Percentiles rank a stretch among this genome's conserved stretches.
Conservation (phyloP, 176 grass and related monocot species). For the Areca catechu region DNA sequence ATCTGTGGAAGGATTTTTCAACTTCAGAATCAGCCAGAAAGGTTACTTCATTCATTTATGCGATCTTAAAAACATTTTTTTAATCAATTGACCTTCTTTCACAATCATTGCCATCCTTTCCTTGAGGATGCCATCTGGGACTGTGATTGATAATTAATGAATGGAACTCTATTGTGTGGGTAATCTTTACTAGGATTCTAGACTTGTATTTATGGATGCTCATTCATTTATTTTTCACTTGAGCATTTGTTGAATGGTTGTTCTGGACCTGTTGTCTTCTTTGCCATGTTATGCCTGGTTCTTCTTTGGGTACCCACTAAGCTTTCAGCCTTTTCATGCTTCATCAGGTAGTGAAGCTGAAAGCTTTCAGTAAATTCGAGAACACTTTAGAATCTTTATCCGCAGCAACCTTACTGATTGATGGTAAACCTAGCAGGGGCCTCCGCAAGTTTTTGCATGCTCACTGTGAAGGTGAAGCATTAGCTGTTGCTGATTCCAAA, state of each 20-base stretch:
- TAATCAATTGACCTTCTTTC: too few species aligned
- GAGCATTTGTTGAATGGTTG: too few species aligned
- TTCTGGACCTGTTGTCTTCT: too few species aligned
- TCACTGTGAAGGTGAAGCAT: constrained; percentile 72
- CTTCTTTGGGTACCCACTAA: not conserved
- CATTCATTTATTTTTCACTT: too few species aligned
- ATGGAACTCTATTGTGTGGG: too few species aligned
- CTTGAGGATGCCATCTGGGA: too few species aligned
- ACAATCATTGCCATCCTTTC: too few species aligned
- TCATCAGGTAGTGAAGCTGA: constrained; percentile 78
- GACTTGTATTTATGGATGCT: too few species aligned
- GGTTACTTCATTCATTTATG: constrained; percentile 27
- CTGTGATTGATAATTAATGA: too few species aligned
- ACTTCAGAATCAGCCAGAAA: constrained; percentile 60
- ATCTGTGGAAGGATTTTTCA: constrained; percentile 65
- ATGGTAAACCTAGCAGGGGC: constrained; percentile 89
- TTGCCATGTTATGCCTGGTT: not conserved
- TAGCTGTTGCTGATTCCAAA: constrained; percentile 88
- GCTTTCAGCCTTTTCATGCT: not conserved
- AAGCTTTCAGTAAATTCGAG: constrained; percentile 96
- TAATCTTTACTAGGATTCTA: too few species aligned
- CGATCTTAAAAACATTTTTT: too few species aligned
- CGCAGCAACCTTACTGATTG: constrained; percentile 64
- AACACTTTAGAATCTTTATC: constrained; percentile 86
- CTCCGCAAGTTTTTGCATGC: constrained; percentile 74